Evolutionary conservation across 108 stramenopile genomes (phyloP), one percentile per base, ranked within the genome.

Genomic region (Skeletonema potamos): DNA sequence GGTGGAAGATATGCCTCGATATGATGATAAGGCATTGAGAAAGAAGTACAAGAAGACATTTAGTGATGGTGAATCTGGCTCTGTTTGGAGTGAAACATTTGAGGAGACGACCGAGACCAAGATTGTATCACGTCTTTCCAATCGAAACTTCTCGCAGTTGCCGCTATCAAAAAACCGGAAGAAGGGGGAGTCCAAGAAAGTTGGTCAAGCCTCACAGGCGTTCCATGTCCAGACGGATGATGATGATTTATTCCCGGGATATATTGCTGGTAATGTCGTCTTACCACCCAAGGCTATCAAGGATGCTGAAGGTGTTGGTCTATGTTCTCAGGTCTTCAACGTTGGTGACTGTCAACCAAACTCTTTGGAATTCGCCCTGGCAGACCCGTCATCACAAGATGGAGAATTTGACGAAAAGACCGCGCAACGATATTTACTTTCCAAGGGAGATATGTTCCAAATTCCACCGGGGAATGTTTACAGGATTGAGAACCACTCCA

Each of bases 401-500:
- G 89, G 86, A 24, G 79, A 74, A 30, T 89, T 93, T 61, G 85
- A 94, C 76, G 74, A 84, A 11, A 79, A 81, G 13, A 92, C 84
- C 2, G 97, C 97, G 11, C 89, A 92, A 75, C 81, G 98, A 26
- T 97, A 89, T 79, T 77, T 96, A 27, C 77, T 99, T 27, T 76
- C 84, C 28, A 85, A 90, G 46, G 96, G 98, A 0, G 98, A 99
- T 81, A 84, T 92, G 72, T 99, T 99, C 72, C 89, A 91, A 30
- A 87, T 99, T 30, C 98, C 98, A 26, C 96, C 96, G 7, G 92
- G 93, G 46, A 99, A 97, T 72, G 84, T 87, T 27, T 99, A 99
- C 68, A 70, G 95, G 41, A 79, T 97, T 27, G 81, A 94, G 68
- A 98, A 98, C 81, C 98, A 97, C 73, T 91, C 90, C 24, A 81